Conservation (phyloP, 2,329 filamentous ascomycete species). For the Cryphonectria carpinicola region DNA sequence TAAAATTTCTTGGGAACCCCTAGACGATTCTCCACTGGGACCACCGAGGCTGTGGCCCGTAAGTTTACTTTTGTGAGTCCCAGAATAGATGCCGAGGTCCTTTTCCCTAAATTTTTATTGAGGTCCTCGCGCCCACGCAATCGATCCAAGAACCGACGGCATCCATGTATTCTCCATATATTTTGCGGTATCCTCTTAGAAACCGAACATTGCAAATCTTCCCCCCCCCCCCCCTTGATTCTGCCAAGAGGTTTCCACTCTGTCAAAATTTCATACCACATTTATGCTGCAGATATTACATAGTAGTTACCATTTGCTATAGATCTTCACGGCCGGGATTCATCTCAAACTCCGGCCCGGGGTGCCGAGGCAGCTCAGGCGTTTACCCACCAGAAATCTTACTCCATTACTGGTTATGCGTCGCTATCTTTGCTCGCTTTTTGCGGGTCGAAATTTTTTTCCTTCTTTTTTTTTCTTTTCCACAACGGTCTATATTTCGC, state of each 20-base stretch:
- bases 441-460: conserved; percentile 1
- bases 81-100: conserved; percentile 20
- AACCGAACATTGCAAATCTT: not conserved
- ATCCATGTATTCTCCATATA: not conserved
- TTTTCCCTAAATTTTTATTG: not conserved
- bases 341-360: conserved; percentile 15
- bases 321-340: not conserved
- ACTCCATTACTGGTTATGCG: conserved; percentile 13
- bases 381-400: conserved; percentile 10
- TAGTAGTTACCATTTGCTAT: not conserved
- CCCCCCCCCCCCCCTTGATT: not conserved
- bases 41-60: conserved; percentile 21
- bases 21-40: conserved; percentile 14
- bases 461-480: not conserved
- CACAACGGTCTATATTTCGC: conserved; percentile 16
- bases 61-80: conserved; percentile 11
- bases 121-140: not conserved
- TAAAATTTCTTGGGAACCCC: conserved; percentile 15
- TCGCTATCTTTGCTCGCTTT: conserved; percentile 18
- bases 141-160: not conserved
- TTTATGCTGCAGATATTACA: not conserved
- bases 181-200: not conserved
- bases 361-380: conserved; percentile 21
- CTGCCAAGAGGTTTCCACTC: not conserved
- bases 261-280: too few species aligned